phyloP scores from a whole-genome alignment of 2,329 filamentous ascomycete species.

The Trichoderma semiorbis region DNA sequence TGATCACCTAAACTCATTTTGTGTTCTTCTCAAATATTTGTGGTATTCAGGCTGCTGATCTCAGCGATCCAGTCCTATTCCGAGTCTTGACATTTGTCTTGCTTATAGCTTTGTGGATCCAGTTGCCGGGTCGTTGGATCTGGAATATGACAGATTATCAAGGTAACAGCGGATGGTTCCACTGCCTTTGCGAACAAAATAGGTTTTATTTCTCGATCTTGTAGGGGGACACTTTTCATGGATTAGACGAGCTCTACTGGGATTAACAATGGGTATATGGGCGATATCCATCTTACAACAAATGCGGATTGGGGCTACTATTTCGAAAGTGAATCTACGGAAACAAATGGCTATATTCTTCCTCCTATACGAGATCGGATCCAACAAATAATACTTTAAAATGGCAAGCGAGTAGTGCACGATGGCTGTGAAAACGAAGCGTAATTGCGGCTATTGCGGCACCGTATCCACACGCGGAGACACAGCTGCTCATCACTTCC shows the following conservation, averaged over 20 bases:
- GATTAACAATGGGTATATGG: not conserved
- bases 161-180: not conserved
- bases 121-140: not conserved
- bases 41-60: not conserved
- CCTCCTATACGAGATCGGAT: not conserved
- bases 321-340: not conserved
- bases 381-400: not conserved
- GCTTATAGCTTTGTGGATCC: not conserved
- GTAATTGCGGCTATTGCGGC: not conserved
- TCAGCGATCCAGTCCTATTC: not conserved
- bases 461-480: not conserved
- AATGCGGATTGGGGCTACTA: not conserved
- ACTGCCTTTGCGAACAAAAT: not conserved
- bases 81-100: not conserved
- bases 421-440: not conserved
- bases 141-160: not conserved
- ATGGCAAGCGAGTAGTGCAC: not conserved
- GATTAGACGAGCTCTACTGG: not conserved
- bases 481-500: not conserved
- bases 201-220: not conserved
- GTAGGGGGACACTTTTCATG: not conserved
- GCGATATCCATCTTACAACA: not conserved
- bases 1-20: not conserved
- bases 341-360: not conserved
- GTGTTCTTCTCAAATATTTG: not conserved